phyloP scores from a whole-genome alignment of 257 asterid genomes.

The Ligustrum vulgare region DNA sequence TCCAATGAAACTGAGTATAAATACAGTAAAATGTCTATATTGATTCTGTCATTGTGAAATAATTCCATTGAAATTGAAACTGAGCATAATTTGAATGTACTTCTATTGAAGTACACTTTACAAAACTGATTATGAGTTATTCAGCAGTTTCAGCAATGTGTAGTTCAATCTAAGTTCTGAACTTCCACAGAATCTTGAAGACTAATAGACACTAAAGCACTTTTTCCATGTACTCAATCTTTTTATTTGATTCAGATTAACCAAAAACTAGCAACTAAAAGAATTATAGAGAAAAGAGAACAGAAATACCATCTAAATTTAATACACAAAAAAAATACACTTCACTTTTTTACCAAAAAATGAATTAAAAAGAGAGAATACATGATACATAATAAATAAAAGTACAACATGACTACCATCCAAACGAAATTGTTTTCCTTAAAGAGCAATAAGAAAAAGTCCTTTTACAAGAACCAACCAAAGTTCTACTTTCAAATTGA shows the following conservation, averaged over 20 bases:
- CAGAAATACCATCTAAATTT: too few relatives aligned
- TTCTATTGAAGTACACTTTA: neutral
- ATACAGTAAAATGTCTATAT: neutral
- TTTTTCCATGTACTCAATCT: neutral
- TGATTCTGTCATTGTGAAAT: neutral
- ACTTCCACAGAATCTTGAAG: neutral
- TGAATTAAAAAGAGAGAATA: too few relatives aligned
- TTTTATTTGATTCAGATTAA: neutral
- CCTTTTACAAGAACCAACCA: neutral
- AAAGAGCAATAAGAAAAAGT: too few relatives aligned
- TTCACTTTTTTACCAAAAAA: too few relatives aligned
- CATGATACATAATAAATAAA: too few relatives aligned
- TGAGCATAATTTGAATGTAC: neutral
- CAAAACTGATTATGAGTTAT: neutral
- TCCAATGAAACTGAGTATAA: neutral
- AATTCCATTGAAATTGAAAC: neutral
- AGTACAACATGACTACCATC: too few relatives aligned
- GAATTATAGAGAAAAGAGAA: neutral
- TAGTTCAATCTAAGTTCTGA: neutral
- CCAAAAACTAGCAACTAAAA: neutral
- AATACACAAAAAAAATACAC: too few relatives aligned
- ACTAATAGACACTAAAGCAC: neutral
- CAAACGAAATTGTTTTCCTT: too few relatives aligned
- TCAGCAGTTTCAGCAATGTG: neutral
- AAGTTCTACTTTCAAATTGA: neutral